Evolutionary conservation across 176 grass and related monocot genomes (phyloP).

Genomic region (Rhynchospora breviuscula): DNA sequence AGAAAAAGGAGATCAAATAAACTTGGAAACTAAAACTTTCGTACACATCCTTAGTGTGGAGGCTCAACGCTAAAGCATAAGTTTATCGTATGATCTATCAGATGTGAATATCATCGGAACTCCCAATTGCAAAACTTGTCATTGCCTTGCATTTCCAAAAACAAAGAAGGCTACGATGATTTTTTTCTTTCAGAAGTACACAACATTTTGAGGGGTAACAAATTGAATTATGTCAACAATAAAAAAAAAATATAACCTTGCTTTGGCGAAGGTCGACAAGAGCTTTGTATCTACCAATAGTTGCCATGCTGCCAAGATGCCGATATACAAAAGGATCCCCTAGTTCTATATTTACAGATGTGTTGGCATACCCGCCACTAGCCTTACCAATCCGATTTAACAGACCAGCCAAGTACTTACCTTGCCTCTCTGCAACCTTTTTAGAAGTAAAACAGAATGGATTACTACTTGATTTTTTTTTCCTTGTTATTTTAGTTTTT

Average conservation of each 20-base stretch:
- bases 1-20: not conserved
- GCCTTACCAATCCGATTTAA: slow-evolving; percentile 55
- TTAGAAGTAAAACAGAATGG: not conserved
- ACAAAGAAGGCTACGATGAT: not conserved
- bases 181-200: not conserved
- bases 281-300: slow-evolving; percentile 95
- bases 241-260: slow-evolving; percentile 44
- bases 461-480: not conserved
- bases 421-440: slow-evolving; percentile 92
- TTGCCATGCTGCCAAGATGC: slow-evolving; percentile 95
- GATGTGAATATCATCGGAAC: not conserved
- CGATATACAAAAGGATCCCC: slow-evolving; percentile 76
- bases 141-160: not conserved
- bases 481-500: not conserved
- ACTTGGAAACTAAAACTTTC: not conserved
- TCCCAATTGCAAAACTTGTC: not conserved
- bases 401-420: slow-evolving; percentile 59
- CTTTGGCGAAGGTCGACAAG: slow-evolving; percentile 79
- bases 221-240: not conserved
- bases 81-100: not conserved
- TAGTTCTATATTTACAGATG: slow-evolving; percentile 35
- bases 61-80: not conserved
- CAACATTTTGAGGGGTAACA: not conserved
- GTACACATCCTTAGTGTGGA: not conserved
- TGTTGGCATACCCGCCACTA: slow-evolving; percentile 69